These are phyloP conservation scores for Collybiopsis luxurians DNA, from an alignment of 768 basidiomycete species.

Conservation along the genomic window DNA sequence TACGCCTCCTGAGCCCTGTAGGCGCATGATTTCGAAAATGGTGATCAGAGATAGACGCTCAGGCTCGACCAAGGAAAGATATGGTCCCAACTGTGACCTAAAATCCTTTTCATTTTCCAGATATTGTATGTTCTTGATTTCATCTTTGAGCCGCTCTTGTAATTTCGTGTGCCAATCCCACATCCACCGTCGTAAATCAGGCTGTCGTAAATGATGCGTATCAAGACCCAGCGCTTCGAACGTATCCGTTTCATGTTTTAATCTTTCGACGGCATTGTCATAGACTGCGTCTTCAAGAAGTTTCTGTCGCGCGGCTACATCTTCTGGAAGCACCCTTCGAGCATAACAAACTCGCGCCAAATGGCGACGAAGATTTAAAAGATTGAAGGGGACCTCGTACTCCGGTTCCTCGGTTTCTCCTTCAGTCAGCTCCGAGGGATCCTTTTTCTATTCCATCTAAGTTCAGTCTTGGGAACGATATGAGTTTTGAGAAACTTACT, in stretches of 20 bases:
- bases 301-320: constrained; percentile 72
- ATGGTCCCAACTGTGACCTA: constrained; percentile 48
- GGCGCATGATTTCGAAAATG: constrained; percentile 84
- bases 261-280: constrained; percentile 73
- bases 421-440: constrained; percentile 13
- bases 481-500: constrained; percentile 27
- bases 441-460: constrained; percentile 14
- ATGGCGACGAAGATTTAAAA: constrained; percentile 67
- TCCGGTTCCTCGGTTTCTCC: constrained; percentile 19
- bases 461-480: constrained; percentile 3
- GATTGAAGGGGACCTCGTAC: constrained; percentile 67
- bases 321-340: constrained; percentile 60
- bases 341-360: constrained; percentile 63
- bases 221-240: constrained; percentile 59
- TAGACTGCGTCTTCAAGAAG: constrained; percentile 84
- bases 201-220: constrained; percentile 38
- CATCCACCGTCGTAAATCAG: constrained; percentile 74
- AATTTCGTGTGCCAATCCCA: constrained; percentile 80
- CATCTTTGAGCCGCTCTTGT: constrained; percentile 43
- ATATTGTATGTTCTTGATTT: constrained; percentile 44
- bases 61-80: constrained; percentile 70
- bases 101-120: constrained; percentile 25
- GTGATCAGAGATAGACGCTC: constrained; percentile 85
- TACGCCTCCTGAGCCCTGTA: constrained; percentile 76
- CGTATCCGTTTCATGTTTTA: constrained; percentile 58